Percentiles rank a stretch among this genome's conserved stretches.
These are phyloP conservation scores for Trichosanthes cucumerina DNA, from an alignment of 306 rosid genomes.

Conservation along the genomic window DNA sequence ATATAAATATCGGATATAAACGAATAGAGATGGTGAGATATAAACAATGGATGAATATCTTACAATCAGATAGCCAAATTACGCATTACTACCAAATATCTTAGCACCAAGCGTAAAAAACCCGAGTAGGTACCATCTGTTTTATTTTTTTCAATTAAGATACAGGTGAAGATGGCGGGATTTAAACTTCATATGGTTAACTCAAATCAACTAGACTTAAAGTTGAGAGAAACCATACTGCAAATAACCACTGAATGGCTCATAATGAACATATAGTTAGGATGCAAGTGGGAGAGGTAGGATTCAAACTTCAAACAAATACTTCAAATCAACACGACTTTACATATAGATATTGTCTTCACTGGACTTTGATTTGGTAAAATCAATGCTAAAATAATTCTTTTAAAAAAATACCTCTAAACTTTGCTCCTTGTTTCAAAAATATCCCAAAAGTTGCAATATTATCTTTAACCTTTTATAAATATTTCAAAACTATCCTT, in stretches of 20 bases:
- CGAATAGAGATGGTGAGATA: background rate
- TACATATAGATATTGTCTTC: background rate
- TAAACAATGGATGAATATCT: background rate
- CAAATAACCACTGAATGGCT: background rate
- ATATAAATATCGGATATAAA: background rate
- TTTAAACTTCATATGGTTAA: background rate
- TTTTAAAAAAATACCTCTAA: no score
- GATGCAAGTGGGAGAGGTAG: background rate
- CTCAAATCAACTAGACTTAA: background rate
- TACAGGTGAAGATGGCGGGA: background rate
- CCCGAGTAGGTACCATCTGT: background rate
- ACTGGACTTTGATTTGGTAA: background rate
- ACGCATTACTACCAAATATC: background rate
- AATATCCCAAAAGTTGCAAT: no score
- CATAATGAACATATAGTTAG: background rate
- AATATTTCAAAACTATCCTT: no score
- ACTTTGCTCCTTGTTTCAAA: no score
- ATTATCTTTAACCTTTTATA: no score
- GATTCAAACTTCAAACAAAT: background rate
- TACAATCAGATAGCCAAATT: background rate
- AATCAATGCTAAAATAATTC: background rate
- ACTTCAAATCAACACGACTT: background rate
- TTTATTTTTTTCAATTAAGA: background rate
- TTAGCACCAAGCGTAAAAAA: background rate
- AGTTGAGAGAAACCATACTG: background rate